Conservation (phyloP, 1,139 yeast genomes). For the Hyphopichia pseudoburtonii region DNA sequence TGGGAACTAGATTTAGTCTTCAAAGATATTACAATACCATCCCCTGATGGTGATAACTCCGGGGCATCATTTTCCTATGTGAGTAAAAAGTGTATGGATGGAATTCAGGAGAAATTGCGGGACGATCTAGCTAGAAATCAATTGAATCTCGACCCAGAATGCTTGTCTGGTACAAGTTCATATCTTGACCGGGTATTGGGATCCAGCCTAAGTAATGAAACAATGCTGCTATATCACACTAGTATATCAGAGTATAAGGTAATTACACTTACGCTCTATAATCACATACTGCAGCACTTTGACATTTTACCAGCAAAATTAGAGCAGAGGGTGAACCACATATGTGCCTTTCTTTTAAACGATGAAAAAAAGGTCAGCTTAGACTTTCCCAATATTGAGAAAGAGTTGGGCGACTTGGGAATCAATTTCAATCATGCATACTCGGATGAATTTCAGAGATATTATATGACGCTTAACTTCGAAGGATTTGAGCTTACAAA, state of each 20-base stretch:
- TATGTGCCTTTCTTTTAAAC: background rate
- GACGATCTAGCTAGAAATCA: no score
- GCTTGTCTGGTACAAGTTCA: no score
- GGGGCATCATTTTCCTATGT: no score
- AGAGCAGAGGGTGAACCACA: background rate
- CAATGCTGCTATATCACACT: no score
- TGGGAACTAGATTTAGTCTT: slow-evolving; percentile 14
- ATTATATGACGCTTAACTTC: background rate
- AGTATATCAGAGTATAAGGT: background rate
- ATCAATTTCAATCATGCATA: background rate
- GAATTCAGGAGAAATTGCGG: no score
- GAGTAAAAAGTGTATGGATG: no score
- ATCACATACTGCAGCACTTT: background rate
- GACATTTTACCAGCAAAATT: background rate
- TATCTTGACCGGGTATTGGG: no score
- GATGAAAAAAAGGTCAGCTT: no score
- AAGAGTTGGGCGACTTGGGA: background rate
- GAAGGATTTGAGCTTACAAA: background rate
- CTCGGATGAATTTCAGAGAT: background rate
- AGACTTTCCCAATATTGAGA: background rate
- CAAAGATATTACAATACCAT: no score
- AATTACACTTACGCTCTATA: background rate
- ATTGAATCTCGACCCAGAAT: no score
- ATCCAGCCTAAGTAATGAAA: no score
- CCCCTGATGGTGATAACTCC: no score